phyloP scores from a whole-genome alignment of 2,329 filamentous ascomycete genomes.

The Biscogniauxia mediterranea region DNA sequence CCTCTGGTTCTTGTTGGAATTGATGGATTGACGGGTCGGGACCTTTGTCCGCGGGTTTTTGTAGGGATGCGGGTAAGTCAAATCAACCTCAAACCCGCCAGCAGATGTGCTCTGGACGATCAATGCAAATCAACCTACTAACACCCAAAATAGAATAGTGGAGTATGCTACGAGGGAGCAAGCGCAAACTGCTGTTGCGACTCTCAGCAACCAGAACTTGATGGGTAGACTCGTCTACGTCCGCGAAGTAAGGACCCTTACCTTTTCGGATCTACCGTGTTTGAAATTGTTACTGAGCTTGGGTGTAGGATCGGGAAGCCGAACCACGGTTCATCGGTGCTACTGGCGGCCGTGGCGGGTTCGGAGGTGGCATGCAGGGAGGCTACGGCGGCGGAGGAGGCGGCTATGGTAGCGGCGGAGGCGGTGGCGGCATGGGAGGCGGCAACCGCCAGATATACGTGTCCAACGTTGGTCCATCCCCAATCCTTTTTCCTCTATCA shows the following conservation, averaged over 20 bases:
- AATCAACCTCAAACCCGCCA: not conserved
- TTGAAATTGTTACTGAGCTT: constrained; percentile 22
- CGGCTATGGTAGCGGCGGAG: constrained; percentile 50
- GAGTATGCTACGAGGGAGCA: constrained; percentile 99
- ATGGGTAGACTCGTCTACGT: constrained; percentile 99
- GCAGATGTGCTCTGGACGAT: not conserved
- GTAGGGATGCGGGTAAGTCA: constrained; percentile 99
- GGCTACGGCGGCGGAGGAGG: constrained; percentile 53
- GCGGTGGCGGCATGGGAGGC: constrained; percentile 49
- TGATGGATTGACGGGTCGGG: constrained; percentile 99
- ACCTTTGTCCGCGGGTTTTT: constrained; percentile 78
- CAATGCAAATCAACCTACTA: constrained; percentile 25
- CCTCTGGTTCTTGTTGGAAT: constrained; percentile 71
- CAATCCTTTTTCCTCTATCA: constrained; percentile 30
- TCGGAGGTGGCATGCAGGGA: constrained; percentile 47
- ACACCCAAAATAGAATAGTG: constrained; percentile 74
- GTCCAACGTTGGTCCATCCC: constrained; percentile 82
- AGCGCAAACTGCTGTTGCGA: constrained; percentile 95
- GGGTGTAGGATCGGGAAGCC: constrained; percentile 83
- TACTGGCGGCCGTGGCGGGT: constrained; percentile 56
- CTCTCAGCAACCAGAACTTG: constrained; percentile 97
- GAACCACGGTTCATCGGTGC: constrained; percentile 92
- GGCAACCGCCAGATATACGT: constrained; percentile 92
- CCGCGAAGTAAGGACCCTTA: constrained; percentile 69
- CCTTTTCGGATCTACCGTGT: constrained; percentile 9